Evolutionary conservation across 495 filamentous ascomycete genomes (phyloP), one percentile per base, ranked within the genome.

Genomic region (Trichoderma asperelloides): DNA sequence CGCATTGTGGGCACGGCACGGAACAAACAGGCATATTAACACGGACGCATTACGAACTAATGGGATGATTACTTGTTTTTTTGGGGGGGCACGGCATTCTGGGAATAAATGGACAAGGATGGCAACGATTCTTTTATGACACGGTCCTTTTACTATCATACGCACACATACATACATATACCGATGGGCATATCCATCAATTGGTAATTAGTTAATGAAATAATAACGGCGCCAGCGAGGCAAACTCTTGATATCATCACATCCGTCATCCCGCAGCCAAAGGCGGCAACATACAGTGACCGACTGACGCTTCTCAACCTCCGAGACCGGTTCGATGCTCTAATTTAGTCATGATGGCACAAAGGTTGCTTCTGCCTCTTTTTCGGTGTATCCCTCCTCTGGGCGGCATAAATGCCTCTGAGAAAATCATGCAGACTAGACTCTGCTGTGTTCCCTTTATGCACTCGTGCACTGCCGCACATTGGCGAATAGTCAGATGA

Each of bases 191-290:
- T 25, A 28, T 27, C 23, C 25, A 30, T 27, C 2, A 18, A 30
- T 37, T 30, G 55, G 55, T 60, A 30, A 30, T 60, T 60, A 60
- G 55, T 60, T 60, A 28, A 60, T 60, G 55, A 28, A 60, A 60
- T 60, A 30, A 30, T 30, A 60, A 51, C 55, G 30, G 55, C 55
- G 55, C 55, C 55, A 60, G 55, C 55, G 55, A 60, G 55, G 55
- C 55, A 30, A 30, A 60, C 11, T 15, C 4, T 9, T 60, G 21
- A 45, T 18, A 45, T 45, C 41, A 45, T 37, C n/a, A 47, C 13
- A 2, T n/a, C n/a, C 15, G 13, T 47, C 43, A 7, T 47, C 5
- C 43, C 11, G 13, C 43, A 15, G n/a, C 3, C 13, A 47, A 7
- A n/a, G 6, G 1, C n/a, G 43, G 43, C 43, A 47, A 47, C 12